phyloP scores from a whole-genome alignment of 352 stramenopile genomes.

The Phytopythium kandeliae region DNA sequence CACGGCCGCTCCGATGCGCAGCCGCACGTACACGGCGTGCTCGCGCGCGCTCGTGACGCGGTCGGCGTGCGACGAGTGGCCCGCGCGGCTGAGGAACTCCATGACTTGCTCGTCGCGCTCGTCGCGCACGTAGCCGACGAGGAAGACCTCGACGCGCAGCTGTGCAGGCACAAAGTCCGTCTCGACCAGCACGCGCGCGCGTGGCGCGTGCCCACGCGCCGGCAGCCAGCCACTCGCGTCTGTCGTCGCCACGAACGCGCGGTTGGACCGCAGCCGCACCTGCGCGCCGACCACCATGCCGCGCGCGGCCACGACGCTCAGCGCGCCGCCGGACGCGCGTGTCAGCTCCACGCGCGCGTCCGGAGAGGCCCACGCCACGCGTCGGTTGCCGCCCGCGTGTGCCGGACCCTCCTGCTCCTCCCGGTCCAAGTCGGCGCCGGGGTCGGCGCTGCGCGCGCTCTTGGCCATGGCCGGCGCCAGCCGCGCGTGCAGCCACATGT shows the following conservation, averaged over 20 bases:
- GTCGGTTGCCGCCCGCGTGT: constrained; percentile 7
- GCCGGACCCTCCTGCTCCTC: constrained; percentile 9
- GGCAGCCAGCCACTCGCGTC: constrained; percentile 56
- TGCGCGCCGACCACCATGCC: constrained; percentile 61
- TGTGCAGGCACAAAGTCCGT: constrained; percentile 44
- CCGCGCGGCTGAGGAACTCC: constrained; percentile 46
- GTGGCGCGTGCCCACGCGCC: constrained; percentile 44
- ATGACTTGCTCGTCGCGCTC: constrained; percentile 49
- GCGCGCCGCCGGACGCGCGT: constrained; percentile 12
- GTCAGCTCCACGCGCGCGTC: constrained; percentile 22
- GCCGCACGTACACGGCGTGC: constrained; percentile 54
- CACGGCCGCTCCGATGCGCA: constrained; percentile 30
- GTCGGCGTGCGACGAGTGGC: constrained; percentile 17
- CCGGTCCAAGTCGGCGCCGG: constrained; percentile 32
- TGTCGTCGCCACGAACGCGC: constrained; percentile 40
- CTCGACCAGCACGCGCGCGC: constrained; percentile 50
- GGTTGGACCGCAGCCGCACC: constrained; percentile 49
- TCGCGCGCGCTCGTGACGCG: constrained; percentile 9
- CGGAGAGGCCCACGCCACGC: constrained; percentile 27
- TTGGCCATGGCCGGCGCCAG: constrained; percentile 55
- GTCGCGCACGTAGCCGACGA: constrained; percentile 58
- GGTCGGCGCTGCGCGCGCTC: constrained; percentile 16
- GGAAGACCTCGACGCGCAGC: constrained; percentile 42
- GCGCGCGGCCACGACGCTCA: constrained; percentile 32
- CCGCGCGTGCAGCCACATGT: constrained; percentile 43